Evolutionary conservation across 2,329 filamentous ascomycete genomes (phyloP), one percentile per base, ranked within the genome.

Genomic region (Fusarium pseudonygamai): DNA sequence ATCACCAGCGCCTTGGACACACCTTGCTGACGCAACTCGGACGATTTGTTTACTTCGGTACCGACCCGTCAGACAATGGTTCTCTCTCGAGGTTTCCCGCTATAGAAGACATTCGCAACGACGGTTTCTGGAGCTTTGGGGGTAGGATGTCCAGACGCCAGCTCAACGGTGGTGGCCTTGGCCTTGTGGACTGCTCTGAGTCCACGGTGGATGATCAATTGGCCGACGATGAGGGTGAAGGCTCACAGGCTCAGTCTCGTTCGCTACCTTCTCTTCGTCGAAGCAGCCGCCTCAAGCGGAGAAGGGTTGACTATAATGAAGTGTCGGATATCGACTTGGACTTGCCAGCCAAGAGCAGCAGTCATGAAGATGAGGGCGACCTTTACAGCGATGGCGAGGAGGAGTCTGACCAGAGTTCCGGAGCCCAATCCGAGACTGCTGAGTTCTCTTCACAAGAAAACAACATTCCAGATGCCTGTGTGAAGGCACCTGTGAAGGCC

Each of bases 371-470:
- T 32, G 5, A 32, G 7, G 46, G 3, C 28, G 11, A n/a, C 0
- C 7, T 32, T 18, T 13, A 18, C 28, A 49, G 28, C 46, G 49
- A 52, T 52, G 7, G 13, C 32, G 32, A 37, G 32, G 4, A 52
- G 9, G 46, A 49, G 1, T 49, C 28, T 49, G 22, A n/a, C 28
- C 1, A 2, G 46, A 32, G 10, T n/a, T 32, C 11, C 8, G 46
- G 11, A 3, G 11, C 1, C 0, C 3, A 49, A 32, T n/a, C 28
- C 22, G 11, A 49, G 4, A 32, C 46, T 32, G 46, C 4, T 6
- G 28, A 32, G 7, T 32, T 32, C 46, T n/a, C 10, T 49, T 49
- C 46, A 32, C 46, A 6, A 49, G 46, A 49, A 49, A 7, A 32
- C 7, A n/a, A 6, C 46, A 11, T 32, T 13, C 7, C 22, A 18